Base-by-base conservation (phyloP, 352 stramenopile species). In the Blastocystis sp. region DNA sequence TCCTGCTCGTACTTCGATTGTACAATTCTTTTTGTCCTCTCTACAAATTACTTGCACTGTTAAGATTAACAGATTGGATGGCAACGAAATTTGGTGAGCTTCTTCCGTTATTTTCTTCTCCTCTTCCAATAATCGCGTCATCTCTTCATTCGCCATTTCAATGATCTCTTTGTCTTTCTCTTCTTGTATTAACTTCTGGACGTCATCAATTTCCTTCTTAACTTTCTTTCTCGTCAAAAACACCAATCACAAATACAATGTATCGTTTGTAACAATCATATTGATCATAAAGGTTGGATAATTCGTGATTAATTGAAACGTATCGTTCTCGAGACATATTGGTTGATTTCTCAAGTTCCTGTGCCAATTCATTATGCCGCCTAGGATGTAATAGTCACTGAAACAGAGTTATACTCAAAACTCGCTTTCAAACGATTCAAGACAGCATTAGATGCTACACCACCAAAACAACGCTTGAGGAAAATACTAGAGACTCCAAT, bases 1-100 rank as follows among this genome's bases (percentile, higher is more conserved):
- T 59, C 95, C 95, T 4, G 94, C 93, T 9, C 93, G 93, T 56
- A 99, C 97, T 90, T 98, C 95, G 3, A 99, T 78, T 90, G 98
- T 98, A 54, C 95, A 95, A 88, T 97, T 98, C 85, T 95, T 93
- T 58, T 97, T 92, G 88, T 98, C 96, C 85, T 95, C 90, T 69
- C 77, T 87, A 54, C 21, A 51, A n/a, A 77, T 42, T 4, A 73
- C 35, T 24, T 37, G 11, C 39, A 29, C 7, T 24, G 19, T 3
- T 42, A 1, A 86, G 11, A 24, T 52, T 21, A 59, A 87, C 65
- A 61, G 6, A 56, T 87, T 87, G 1, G 65, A 74, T 0, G 89
- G 89, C 2, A 89, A 49, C 5, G 89, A 43, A 24, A 66, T 37
- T 5, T 27, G 24, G n/a, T 86, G 51, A 21, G 90, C 37, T 9